A percentile compares a stretch with the other conserved stretches of the same genome.
Evolutionary conservation across 805 yeast genomes (phyloP).

Genomic region (Teunomyces tritomae): DNA sequence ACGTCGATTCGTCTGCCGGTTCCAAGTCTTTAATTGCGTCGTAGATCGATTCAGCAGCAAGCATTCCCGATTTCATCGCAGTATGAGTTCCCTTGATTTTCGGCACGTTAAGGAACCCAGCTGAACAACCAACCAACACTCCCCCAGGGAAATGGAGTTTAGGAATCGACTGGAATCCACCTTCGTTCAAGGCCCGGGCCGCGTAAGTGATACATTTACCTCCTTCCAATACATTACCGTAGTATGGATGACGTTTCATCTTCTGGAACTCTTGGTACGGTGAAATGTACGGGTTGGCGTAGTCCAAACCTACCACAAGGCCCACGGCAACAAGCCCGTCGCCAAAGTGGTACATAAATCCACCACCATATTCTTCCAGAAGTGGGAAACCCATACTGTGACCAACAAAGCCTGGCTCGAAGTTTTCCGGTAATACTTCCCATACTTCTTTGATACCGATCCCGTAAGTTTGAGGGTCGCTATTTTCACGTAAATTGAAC

Average conservation of each 20-base stretch:
- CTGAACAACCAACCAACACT: conserved; percentile 88
- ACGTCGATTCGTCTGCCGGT: conserved; percentile 41
- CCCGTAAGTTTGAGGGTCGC: conserved; percentile 87
- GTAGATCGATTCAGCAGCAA: conserved; percentile 87
- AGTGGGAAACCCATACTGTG: conserved; percentile 93
- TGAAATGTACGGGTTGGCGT: conserved; percentile 89
- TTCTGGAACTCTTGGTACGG: conserved; percentile 96
- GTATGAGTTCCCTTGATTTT: conserved; percentile 97
- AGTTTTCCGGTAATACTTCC: conserved; percentile 85
- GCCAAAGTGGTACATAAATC: conserved; percentile 95
- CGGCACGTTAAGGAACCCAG: conserved; percentile 97
- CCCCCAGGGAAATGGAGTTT: conserved; percentile 94
- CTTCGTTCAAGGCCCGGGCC: conserved; percentile 96
- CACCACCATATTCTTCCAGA: conserved; percentile 85
- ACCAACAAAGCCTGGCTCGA: conserved; percentile 73
- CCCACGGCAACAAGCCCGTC: conserved; percentile 91
- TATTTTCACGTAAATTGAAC: conserved; percentile 62
- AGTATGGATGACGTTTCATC: conserved; percentile 90
- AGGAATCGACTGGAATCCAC: conserved; percentile 94
- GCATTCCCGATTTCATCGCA: conserved; percentile 92
- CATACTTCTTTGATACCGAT: conserved; percentile 95
- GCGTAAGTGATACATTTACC: conserved; percentile 94
- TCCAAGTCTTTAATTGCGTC: conserved; percentile 42
- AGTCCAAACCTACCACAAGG: conserved; percentile 91
- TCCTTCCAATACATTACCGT: conserved; percentile 68